phyloP scores from a whole-genome alignment of 345 rosid genomes.

The Stellera chamaejasme region DNA sequence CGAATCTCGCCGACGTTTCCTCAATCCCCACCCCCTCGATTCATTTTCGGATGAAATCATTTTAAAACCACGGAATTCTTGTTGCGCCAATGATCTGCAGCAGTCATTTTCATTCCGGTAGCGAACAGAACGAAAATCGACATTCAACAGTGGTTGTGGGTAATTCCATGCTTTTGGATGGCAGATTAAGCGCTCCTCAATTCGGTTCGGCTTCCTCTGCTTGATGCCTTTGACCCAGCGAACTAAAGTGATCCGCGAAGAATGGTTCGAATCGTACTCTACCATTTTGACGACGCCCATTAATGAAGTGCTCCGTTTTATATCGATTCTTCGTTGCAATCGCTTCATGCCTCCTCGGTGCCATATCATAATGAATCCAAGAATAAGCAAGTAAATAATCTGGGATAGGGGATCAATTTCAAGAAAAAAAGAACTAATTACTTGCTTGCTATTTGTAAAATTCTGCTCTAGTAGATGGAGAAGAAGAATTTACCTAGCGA shows the following conservation, averaged over 20 bases:
- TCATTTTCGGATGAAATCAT: no score
- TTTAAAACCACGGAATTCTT: neutral
- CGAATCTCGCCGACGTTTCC: no score
- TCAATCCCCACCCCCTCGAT: no score
- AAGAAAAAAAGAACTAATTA: no score
- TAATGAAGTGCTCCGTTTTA: constrained; percentile 17
- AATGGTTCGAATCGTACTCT: constrained; percentile 16
- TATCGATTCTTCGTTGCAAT: constrained; percentile 16
- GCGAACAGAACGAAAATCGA: neutral
- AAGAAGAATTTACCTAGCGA: no score
- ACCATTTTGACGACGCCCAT: constrained; percentile 23
- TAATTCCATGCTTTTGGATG: neutral
- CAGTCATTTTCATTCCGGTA: neutral
- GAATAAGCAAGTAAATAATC: no score
- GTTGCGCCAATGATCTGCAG: neutral
- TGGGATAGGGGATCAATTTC: no score
- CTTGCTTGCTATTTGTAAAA: no score
- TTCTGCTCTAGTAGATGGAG: no score
- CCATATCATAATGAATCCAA: constrained; percentile 9
- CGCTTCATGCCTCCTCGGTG: constrained; percentile 25
- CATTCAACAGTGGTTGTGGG: neutral
- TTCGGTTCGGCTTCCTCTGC: neutral
- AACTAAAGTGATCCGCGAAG: constrained; percentile 7
- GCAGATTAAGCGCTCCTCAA: neutral
- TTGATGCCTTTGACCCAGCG: constrained; percentile 9